phyloP scores from a whole-genome alignment of 768 basidiomycete species.

The Lentinus tigrinus region DNA sequence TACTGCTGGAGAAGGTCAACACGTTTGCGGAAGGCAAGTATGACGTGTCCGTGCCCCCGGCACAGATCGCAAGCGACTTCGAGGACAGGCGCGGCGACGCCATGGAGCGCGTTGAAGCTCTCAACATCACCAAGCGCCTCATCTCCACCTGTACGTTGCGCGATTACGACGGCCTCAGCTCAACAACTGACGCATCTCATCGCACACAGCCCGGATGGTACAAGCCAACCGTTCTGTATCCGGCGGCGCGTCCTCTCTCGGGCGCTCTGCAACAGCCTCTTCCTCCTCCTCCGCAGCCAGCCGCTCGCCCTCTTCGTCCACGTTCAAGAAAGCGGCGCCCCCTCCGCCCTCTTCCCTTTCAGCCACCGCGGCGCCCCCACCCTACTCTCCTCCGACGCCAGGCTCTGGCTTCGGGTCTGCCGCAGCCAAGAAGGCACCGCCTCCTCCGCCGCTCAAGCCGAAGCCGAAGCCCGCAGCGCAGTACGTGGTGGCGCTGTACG shows the following conservation, averaged over 20 bases:
- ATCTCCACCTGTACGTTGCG: constrained; percentile 74
- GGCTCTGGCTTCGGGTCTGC: constrained; percentile 33
- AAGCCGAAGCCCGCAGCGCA: constrained; percentile 74
- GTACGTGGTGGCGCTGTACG: constrained; percentile 92
- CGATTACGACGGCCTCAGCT: neutral
- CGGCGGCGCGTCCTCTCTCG: constrained; percentile 15
- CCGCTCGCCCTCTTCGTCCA: constrained; percentile 37
- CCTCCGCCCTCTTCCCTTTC: constrained; percentile 33
- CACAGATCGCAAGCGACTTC: constrained; percentile 76
- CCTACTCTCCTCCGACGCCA: constrained; percentile 34
- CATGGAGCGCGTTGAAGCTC: constrained; percentile 71
- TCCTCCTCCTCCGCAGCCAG: constrained; percentile 14
- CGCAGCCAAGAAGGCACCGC: constrained; percentile 73
- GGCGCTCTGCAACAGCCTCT: constrained; percentile 25
- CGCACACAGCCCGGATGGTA: constrained; percentile 59
- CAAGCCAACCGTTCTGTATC: constrained; percentile 45
- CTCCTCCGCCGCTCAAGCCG: constrained; percentile 89
- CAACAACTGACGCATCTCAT: neutral
- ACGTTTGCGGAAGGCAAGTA: constrained; percentile 80
- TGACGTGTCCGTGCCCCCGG: constrained; percentile 58
- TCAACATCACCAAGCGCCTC: constrained; percentile 81
- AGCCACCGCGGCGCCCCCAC: constrained; percentile 34
- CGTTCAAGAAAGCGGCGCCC: constrained; percentile 43
- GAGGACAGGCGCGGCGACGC: constrained; percentile 83
- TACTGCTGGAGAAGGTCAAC: constrained; percentile 92